Evolutionary conservation across 1,284 basidiomycete genomes (phyloP).

Genomic region (Sanghuangporus weigelae): DNA sequence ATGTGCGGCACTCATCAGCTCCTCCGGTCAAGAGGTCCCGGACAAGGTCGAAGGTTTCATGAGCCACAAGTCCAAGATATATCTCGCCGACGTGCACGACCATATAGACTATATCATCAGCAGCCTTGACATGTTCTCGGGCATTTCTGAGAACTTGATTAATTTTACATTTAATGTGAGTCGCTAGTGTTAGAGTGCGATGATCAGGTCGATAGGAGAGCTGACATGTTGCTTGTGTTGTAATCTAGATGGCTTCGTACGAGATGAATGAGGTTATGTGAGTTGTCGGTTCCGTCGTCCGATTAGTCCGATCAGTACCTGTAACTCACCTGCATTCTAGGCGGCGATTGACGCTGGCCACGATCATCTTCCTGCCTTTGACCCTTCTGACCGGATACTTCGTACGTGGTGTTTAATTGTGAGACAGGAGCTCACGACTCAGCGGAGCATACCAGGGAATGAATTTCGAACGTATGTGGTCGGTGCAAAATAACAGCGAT

Average conservation of each 20-base stretch:
- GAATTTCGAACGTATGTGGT: constrained; percentile 58
- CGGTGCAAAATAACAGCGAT: constrained; percentile 42
- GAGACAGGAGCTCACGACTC: neutral
- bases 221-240: constrained; percentile 7
- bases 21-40: constrained; percentile 24
- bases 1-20: constrained; percentile 48
- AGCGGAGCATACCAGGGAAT: constrained; percentile 44
- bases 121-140: constrained; percentile 64
- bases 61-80: constrained; percentile 64
- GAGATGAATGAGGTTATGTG: constrained; percentile 70
- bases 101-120: constrained; percentile 65
- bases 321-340: constrained; percentile 21
- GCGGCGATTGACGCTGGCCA: constrained; percentile 55
- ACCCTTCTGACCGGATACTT: constrained; percentile 71
- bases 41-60: constrained; percentile 49
- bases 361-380: constrained; percentile 65
- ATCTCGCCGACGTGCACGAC: constrained; percentile 64
- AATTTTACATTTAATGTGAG: constrained; percentile 60
- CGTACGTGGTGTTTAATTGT: constrained; percentile 32
- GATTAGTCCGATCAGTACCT: neutral
- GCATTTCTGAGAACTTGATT: constrained; percentile 64
- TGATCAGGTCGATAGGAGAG: neutral
- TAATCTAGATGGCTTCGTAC: constrained; percentile 53
- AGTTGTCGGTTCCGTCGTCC: constrained; percentile 21
- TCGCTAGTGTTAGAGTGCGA: too few species aligned